These are phyloP conservation scores for Microbotryum scabiosae DNA, from an alignment of 1,284 basidiomycete species.

Conservation along the genomic window DNA sequence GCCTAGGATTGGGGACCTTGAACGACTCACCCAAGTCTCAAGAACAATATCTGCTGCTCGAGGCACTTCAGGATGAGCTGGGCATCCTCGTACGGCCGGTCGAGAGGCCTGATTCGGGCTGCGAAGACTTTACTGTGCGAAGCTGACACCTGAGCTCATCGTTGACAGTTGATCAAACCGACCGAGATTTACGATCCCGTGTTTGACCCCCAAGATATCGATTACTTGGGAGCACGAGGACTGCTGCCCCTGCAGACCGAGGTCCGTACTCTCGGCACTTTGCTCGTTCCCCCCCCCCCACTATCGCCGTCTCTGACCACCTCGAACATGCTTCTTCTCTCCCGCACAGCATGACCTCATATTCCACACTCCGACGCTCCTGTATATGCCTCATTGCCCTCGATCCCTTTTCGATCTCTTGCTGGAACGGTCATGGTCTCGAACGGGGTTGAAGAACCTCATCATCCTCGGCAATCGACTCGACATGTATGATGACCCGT, in stretches of 20 bases:
- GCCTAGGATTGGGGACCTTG: constrained; percentile 26
- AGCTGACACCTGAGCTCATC: neutral
- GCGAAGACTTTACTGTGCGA: neutral
- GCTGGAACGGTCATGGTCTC: constrained; percentile 21
- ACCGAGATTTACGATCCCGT: constrained; percentile 26
- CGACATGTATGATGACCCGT: constrained; percentile 32
- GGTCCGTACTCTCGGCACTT: constrained; percentile 12
- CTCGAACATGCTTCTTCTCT: no score
- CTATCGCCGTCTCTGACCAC: neutral
- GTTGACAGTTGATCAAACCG: neutral
- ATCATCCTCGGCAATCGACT: constrained; percentile 31
- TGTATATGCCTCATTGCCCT: constrained; percentile 35
- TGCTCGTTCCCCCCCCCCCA: neutral
- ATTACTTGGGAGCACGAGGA: constrained; percentile 1
- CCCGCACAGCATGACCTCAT: constrained; percentile 15
- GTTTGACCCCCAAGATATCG: constrained; percentile 13
- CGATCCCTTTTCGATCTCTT: constrained; percentile 29
- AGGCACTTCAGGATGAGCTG: constrained; percentile 16
- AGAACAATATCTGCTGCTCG: constrained; percentile 24
- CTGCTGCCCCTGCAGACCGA: neutral
- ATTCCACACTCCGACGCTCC: constrained; percentile 19
- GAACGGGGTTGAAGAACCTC: constrained; percentile 1
- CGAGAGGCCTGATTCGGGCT: no score
- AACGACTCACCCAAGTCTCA: constrained; percentile 27
- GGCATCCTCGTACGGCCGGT: neutral